Evolutionary conservation across 2,329 filamentous ascomycete genomes (phyloP).

Genomic region (Calonectria multiphialidica): DNA sequence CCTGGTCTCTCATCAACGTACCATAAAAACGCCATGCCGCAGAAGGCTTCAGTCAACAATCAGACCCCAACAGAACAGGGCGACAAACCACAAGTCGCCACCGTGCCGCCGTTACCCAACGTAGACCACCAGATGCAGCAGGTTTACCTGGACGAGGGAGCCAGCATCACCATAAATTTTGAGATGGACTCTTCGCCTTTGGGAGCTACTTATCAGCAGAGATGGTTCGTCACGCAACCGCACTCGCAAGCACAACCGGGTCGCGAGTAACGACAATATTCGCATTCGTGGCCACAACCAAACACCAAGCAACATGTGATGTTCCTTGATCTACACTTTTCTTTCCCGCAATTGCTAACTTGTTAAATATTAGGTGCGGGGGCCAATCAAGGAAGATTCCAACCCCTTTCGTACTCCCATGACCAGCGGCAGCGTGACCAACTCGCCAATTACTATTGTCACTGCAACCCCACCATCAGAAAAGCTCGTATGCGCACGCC

Average conservation of each 20-base stretch:
- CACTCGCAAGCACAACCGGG: background rate
- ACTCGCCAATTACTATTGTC: background rate
- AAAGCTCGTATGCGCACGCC: background rate
- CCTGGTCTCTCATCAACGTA: background rate
- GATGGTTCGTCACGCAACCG: background rate
- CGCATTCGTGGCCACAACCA: background rate
- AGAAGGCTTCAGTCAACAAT: background rate
- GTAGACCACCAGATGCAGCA: background rate
- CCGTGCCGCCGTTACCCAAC: background rate
- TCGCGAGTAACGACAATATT: background rate
- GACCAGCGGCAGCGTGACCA: background rate
- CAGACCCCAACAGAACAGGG: background rate
- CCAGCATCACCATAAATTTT: background rate
- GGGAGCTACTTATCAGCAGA: background rate
- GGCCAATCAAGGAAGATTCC: background rate
- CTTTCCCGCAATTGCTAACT: background rate
- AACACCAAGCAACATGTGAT: background rate
- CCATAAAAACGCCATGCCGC: background rate
- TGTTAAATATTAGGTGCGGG: background rate
- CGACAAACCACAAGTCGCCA: background rate
- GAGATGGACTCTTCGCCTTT: background rate
- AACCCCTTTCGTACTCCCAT: background rate
- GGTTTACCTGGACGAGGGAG: background rate
- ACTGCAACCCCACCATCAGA: background rate
- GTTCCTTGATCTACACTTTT: background rate